Evolutionary conservation across 2,329 filamentous ascomycete species (phyloP), one percentile per base, ranked within the genome.

Genomic region (Microascus cirrosus): DNA sequence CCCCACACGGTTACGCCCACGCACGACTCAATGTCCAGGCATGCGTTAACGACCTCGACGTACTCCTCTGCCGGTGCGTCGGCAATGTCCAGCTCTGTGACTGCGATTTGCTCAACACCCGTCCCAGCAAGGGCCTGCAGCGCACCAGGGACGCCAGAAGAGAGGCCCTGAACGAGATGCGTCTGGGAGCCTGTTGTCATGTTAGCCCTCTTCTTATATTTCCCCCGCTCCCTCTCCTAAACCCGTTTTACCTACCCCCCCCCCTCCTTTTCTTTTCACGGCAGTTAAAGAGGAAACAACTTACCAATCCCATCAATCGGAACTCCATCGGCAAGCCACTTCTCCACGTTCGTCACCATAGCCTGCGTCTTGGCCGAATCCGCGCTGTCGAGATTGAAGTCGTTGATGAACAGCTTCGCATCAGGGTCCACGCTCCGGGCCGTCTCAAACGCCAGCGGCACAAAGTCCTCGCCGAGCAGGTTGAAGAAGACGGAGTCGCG

Each of bases 391-490:
- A 87, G 78, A 73, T 87, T 87, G 71, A 78, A 82, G 68, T 90
- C 86, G 70, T 90, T 91, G 72, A 90, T 87, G 74, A 88, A 91
- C 45, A 90, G 76, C 71, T 85, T 86, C 2, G 83, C 85, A 58
- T 70, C 64, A 2, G 86, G 84, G 67, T 90, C 87, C 15, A 84
- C 85, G 8, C 75, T 75, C 54, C 80, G 79, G n/a, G 87, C 87
- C 10, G 86, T 81, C 56, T 80, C 75, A 72, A 90, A 90, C 35
- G 86, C 86, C 64, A 87, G 85, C 22, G 75, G 73, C 56, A 90
- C 81, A 65, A 86, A 89, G 67, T 80, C 79, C 71, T 89, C 85
- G 53, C 86, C 86, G 5, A 90, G 77, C 1, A 89, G 80, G 34
- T 80, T 77, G 64, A 75, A 85, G 73, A 87, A 90, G 63, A 88